Conservation (phyloP, 495 filamentous ascomycete species). For the Daldinia concentrica region DNA sequence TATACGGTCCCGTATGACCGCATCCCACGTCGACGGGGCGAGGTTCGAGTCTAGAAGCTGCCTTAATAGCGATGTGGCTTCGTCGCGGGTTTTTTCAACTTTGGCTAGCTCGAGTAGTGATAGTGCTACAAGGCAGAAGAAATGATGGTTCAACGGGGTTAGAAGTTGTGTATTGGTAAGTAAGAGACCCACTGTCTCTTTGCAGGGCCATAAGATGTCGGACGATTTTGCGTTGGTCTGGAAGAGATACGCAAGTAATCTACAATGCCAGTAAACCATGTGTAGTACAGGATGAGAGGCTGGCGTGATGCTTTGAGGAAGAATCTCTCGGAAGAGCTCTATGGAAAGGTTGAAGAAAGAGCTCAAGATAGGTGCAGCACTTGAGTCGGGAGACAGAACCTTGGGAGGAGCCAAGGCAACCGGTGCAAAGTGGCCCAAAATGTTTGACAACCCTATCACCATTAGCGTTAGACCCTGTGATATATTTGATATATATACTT, state of each 20-base stretch:
- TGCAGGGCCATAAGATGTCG: conserved; percentile 69
- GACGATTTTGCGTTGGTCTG: conserved; percentile 52
- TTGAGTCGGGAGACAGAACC: conserved; percentile 33
- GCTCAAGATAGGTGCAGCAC: conserved; percentile 31
- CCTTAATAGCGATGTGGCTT: conserved; percentile 46
- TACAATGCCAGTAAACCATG: conserved; percentile 78
- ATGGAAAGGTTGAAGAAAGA: conserved; percentile 48
- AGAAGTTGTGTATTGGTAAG: conserved; percentile 64
- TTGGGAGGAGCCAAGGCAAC: conserved; percentile 32
- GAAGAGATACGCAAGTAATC: conserved; percentile 68
- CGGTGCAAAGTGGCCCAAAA: conserved; percentile 47
- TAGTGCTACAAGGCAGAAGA: conserved; percentile 70
- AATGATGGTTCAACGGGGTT: conserved; percentile 77
- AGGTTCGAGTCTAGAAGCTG: conserved; percentile 50
- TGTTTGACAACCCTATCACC: conserved; percentile 49
- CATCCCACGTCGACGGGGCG: conserved; percentile 56
- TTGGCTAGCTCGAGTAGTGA: conserved; percentile 72
- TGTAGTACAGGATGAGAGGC: conserved; percentile 62
- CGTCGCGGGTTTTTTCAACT: conserved; percentile 46
- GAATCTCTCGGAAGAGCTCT: conserved; percentile 58
- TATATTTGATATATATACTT: conserved; percentile 53
- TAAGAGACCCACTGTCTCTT: conserved; percentile 64
- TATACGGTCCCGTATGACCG: conserved; percentile 59
- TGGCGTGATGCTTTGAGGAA: conserved; percentile 51
- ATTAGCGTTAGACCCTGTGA: conserved; percentile 39